Base-by-base conservation (phyloP, 106 monocot genomes). In the Dioscorea zingiberensis region DNA sequence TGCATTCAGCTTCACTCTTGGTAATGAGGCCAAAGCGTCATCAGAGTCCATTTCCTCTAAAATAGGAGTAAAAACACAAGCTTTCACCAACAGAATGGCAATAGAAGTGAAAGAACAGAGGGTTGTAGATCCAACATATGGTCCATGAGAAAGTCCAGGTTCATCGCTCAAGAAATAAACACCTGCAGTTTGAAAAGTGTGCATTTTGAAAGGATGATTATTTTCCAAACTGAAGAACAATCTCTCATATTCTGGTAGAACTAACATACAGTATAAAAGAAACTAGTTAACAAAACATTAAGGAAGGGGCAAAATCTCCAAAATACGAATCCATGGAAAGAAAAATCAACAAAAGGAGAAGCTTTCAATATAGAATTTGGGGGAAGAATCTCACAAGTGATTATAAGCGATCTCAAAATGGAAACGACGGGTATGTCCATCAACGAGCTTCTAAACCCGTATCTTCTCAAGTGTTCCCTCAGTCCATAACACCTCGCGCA, bases 371-470 rank as follows among this genome's bases (percentile, higher is more conserved):
- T 29, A 17, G 9, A 17, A n/a, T 25, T 9, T 9, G 16, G 32
- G 47, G 13, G 22, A 32, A 25, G 13, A 56, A 21, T 22, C 79
- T 76, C 68, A 93, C 88, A 88, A 46, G 81, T 78, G 64, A 88
- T 80, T 13, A 86, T 59, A 18, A 94, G 64, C 55, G 93, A 94
- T 79, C 93, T 71, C 48, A 74, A 32, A 57, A 89, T 56, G 27
- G 93, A 89, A 62, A 89, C 76, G 49, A 94, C 76, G 12, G 86
- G 86, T 27, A 94, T 80, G 67, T 94, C 93, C 65, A 89, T 73
- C 62, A 94, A 65, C 16, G 86, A 84, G 69, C 73, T 81, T 71
- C 71, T 70, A 68, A 94, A 89, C 1, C 81, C 69, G 62, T 88
- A 93, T 45, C 77, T 38, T 58, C 38, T 25, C 25, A 93, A 16